Base-by-base conservation (phyloP, 2,329 filamentous ascomycete species). In the Tolypocladium tundrense region DNA sequence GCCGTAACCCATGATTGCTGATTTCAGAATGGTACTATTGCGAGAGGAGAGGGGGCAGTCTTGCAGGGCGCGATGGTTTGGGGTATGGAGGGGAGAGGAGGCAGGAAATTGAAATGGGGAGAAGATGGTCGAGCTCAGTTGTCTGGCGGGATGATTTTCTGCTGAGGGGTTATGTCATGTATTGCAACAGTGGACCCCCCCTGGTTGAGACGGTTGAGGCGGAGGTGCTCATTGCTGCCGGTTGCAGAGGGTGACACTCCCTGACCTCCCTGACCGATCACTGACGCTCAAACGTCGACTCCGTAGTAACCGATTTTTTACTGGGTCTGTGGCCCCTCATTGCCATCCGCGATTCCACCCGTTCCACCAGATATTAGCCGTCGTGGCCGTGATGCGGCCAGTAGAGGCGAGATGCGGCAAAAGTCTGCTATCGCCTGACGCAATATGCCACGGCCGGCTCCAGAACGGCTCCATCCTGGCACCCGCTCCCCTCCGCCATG, bases 1-100 rank as follows among this genome's bases (percentile, higher is more conserved):
- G 75, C 83, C 83, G 84, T 89, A 97, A 76, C 86, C 86, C 93
- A 97, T 97, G 76, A 72, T 85, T 75, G 73, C 77, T 72, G 63
- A 70, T 68, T 67, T 69, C 60, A 52, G 14, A 52, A 8, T 37
- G 48, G 31, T 63, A 58, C 55, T 59, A 62, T 50, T 59, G 48
- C 50, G 60, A 60, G 61, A 57, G 52, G 59, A 57, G 62, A 57
- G 58, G 57, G 53, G n/a, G 42, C 19, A 16, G 8, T 4, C 7
- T 37, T 21, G 52, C 8, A 41, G 31, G n/a, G 19, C 14, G 56
- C 27, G 37, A 51, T 40, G 45, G 45, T 11, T 48, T 52, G 42
- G 61, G 53, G 48, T 59, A 66, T 63, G 64, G 63, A 61, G 62
- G 62, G 60, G 66, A 62, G 61, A 63, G 61, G 57, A 63, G 59